These are phyloP conservation scores for Fraxinus angustifolia DNA, from an alignment of 305 asterid genomes.

Conservation along the genomic window DNA sequence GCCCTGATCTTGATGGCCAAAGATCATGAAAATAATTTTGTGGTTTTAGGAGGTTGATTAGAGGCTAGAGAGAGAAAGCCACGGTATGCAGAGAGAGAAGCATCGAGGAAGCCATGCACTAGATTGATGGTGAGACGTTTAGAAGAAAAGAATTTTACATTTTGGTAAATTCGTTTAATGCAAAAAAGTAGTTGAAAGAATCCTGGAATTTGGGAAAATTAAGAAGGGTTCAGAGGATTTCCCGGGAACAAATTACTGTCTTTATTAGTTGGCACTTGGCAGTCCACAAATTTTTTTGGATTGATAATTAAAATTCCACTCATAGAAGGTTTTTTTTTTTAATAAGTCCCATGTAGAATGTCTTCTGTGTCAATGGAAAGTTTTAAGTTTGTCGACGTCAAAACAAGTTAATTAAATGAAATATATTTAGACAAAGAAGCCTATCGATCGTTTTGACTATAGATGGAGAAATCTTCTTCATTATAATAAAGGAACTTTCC, in stretches of 20 bases:
- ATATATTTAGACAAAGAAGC: not conserved
- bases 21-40: not conserved
- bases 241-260: not conserved
- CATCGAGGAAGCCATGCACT: not conserved
- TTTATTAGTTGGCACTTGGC: not conserved
- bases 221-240: not conserved
- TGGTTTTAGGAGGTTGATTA: not conserved
- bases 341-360: not conserved
- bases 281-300: not conserved
- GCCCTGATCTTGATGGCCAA: not conserved
- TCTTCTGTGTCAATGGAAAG: not conserved
- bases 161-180: not conserved
- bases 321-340: not conserved
- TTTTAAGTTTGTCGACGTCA: not conserved
- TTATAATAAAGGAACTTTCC: not conserved
- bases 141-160: not conserved
- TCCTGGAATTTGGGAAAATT: not conserved
- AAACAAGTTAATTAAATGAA: not conserved
- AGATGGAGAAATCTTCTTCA: not conserved
- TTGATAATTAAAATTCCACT: not conserved
- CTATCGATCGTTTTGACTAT: not conserved
- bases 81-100: not conserved
- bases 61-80: not conserved
- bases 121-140: constrained; percentile 7
- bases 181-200: not conserved